These are phyloP conservation scores for Aeminium ludgeri DNA, from an alignment of 495 filamentous ascomycete species.

Conservation along the genomic window DNA sequence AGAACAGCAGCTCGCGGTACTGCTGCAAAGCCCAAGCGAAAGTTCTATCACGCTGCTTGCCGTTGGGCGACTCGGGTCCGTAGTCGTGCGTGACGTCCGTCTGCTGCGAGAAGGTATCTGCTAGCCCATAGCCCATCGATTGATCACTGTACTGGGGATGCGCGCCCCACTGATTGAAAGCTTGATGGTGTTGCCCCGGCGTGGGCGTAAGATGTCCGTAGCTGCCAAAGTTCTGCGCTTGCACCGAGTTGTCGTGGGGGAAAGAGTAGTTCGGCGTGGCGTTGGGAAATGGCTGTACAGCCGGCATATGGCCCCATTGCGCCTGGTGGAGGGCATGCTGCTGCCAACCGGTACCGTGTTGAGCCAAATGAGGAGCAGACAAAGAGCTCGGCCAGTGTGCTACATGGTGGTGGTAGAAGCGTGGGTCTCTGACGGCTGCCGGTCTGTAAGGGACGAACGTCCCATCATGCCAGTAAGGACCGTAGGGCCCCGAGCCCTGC, in stretches of 20 bases:
- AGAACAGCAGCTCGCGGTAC: constrained; percentile 71
- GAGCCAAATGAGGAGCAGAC: not conserved
- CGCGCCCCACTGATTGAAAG: too few species aligned
- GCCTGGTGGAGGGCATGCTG: too few species aligned
- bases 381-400: constrained; percentile 3
- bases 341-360: too few species aligned
- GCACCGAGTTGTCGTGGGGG: too few species aligned
- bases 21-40: constrained; percentile 72
- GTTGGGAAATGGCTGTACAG: too few species aligned
- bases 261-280: too few species aligned
- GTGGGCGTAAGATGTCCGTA: not conserved
- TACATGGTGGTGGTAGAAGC: constrained; percentile 25
- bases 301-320: not conserved
- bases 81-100: constrained; percentile 11
- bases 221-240: too few species aligned
- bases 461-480: constrained; percentile 65
- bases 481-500: constrained; percentile 41
- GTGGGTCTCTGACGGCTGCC: constrained; percentile 43
- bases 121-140: too few species aligned
- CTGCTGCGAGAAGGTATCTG: too few species aligned
- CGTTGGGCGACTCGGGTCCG: constrained; percentile 28
- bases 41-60: constrained; percentile 62
- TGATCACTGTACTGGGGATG: too few species aligned
- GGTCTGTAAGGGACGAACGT: constrained; percentile 59
- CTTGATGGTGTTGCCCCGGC: not conserved